Base-by-base conservation (phyloP, 2,329 filamentous ascomycete species). In the Colletotrichum sp. region DNA sequence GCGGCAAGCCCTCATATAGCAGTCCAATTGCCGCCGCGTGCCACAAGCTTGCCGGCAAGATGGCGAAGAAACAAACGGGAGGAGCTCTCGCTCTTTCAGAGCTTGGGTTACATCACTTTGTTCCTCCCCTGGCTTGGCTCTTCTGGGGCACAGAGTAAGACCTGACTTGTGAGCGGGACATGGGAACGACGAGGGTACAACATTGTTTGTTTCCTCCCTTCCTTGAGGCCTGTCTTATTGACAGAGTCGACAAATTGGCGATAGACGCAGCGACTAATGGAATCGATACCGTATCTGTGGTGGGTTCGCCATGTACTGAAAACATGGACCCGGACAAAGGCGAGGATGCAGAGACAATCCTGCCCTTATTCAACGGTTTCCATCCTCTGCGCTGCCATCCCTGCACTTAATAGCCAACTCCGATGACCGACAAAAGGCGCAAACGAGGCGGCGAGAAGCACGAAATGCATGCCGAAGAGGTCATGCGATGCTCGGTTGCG, bases 191-290 rank as follows among this genome's bases (percentile, higher is more conserved):
- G 64, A 64, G 70, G 55, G 39, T 30, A 18, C 34, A 21, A 6
- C 9, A n/a, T 36, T 72, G 44, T 63, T 57, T 67, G 63, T 75
- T 63, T 68, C 69, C 26, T 72, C 72, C 44, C 67, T 70, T 36
- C n/a, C 44, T 32, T 36, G 28, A 24, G n/a, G 21, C n/a, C 21
- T 39, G 62, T 55, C 36, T 71, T 36, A 39, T 39, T 63, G 52
- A 63, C 32, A 44, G 59, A 26, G 52, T 28, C 30, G 36, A 63
- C 21, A 49, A 34, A 36, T 52, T 28, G 67, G 12, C 34, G 30
- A 26, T 57, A 30, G 24, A 18, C 21, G 36, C 18, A 24, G 49
- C 63, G 49, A 59, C 49, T 49, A 57, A 36, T 34, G 69, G 49
- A 24, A 67, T 55, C n/a, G 63, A 6, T 26, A 67, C 26, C 34